Evolutionary conservation across 495 filamentous ascomycete genomes (phyloP), one percentile per base, ranked within the genome.

Genomic region (Chaetomium fimeti): DNA sequence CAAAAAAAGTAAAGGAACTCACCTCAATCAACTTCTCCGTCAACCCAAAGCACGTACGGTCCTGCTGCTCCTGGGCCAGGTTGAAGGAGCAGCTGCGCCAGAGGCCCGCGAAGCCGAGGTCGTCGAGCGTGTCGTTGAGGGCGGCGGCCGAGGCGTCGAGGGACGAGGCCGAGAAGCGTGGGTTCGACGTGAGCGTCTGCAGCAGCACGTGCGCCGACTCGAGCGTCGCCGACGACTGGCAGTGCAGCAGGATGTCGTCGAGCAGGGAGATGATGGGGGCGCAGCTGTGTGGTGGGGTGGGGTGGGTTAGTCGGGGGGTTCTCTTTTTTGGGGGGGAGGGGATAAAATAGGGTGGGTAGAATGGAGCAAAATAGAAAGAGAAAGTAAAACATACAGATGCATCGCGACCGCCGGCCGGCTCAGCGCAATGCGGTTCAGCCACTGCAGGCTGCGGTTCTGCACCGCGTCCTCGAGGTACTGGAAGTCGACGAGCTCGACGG

Each of bases 1-100:
- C n/a, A 28, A 27, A 52, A 16, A 18, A 11, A n/a, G 48, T 27
- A 4, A 36, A 36, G 32, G 58, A 32, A 72, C 78, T 68, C 60
- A 85, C 84, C 78, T 86, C 82, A 66, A 85, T 86, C 52, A 86
- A 73, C 71, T 82, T 82, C 71, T 84, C 84, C 12, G 82, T 85
- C 52, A 85, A 70, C 45, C 74, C 74, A 60, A 82, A 78, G 62
- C 81, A 81, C 64, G 78, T 75, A 63, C 78, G 81, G 24, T 83
- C 79, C 29, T 78, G 78, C 40, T 82, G 80, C 54, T 81, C 79
- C 60, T 79, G 77, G 24, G 70, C 63, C 15, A 76, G 62, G 28
- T 75, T 77, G 25, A 83, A 81, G 20, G 80, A 80, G 58, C 77
- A 79, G 13, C 76, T 77, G 11, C 78, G 75, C 80, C 81, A 85